Percentiles rank a stretch among this genome's conserved stretches.
Conservation (phyloP, 805 yeast genomes). For the Candida gorgasii region DNA sequence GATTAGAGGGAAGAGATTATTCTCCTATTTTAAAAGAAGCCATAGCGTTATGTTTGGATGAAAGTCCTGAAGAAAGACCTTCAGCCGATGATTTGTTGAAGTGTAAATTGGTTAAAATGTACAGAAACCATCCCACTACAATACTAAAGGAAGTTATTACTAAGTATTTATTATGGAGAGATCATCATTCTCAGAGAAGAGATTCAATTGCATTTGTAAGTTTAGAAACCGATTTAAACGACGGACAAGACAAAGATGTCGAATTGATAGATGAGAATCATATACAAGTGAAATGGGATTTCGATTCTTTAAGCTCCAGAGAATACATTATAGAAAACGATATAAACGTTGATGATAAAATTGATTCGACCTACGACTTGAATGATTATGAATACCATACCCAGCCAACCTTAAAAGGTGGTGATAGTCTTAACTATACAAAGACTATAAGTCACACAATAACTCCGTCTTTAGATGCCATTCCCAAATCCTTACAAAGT, state of each 20-base stretch:
- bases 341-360: constrained; percentile 44
- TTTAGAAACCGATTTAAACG: constrained; percentile 24
- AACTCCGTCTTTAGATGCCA: constrained; percentile 34
- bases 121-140: constrained; percentile 59
- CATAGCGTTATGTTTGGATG: constrained; percentile 90
- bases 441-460: constrained; percentile 10
- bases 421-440: constrained; percentile 1
- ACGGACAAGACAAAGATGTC: constrained; percentile 6
- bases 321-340: constrained; percentile 76
- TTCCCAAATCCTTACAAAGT: constrained; percentile 72
- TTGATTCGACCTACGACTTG: constrained; percentile 17
- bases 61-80: constrained; percentile 85
- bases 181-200: constrained; percentile 31
- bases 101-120: constrained; percentile 66
- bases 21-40: constrained; percentile 77
- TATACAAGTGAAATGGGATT: constrained; percentile 77
- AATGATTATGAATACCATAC: constrained; percentile 24
- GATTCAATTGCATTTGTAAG: constrained; percentile 45
- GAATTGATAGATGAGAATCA: constrained; percentile 16
- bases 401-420: constrained; percentile 25
- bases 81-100: constrained; percentile 81
- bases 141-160: constrained; percentile 73
- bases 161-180: constrained; percentile 75
- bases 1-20: constrained; percentile 88
- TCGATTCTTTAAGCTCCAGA: constrained; percentile 73